Evolutionary conservation across 371 early-diverging fungal genomes (phyloP).

Genomic region (Mortierella sp.): DNA sequence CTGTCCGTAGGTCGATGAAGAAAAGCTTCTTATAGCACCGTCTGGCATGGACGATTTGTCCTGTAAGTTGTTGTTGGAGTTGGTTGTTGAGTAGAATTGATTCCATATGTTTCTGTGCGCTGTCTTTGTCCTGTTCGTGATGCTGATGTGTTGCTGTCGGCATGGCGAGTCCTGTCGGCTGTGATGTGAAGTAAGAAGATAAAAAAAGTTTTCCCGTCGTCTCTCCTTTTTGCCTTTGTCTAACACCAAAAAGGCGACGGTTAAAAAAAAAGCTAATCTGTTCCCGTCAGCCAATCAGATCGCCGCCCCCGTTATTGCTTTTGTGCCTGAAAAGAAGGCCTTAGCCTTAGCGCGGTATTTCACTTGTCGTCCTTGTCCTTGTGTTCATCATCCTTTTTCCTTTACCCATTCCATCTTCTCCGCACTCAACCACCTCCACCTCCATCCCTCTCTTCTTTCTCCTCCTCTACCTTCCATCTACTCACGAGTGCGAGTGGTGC

Average conservation of each 20-base stretch:
- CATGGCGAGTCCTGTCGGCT: not conserved
- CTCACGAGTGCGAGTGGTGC: conserved; percentile 2
- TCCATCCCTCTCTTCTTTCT: not conserved
- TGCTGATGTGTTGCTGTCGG: not conserved
- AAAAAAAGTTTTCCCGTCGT: not conserved
- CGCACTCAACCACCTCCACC: not conserved
- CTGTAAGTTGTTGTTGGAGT: conserved; percentile 18
- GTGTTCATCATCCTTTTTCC: conserved; percentile 5
- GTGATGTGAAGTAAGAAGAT: not conserved
- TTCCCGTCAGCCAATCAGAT: conserved; percentile 11
- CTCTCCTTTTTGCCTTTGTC: not conserved
- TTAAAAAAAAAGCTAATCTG: not conserved
- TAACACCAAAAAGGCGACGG: too few species aligned
- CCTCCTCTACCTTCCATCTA: not conserved
- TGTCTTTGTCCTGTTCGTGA: not conserved
- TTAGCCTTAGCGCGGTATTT: not conserved
- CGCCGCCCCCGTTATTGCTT: not conserved
- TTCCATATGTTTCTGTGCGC: not conserved
- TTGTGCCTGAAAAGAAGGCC: not conserved
- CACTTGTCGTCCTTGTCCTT: not conserved
- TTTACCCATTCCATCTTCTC: not conserved
- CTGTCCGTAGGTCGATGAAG: conserved; percentile 67
- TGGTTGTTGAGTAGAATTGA: not conserved
- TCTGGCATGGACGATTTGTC: conserved; percentile 65
- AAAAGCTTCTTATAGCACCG: conserved; percentile 62